Evolutionary conservation across 2,329 filamentous ascomycete genomes (phyloP), one percentile per base, ranked within the genome.

Genomic region (Metarhizium album): DNA sequence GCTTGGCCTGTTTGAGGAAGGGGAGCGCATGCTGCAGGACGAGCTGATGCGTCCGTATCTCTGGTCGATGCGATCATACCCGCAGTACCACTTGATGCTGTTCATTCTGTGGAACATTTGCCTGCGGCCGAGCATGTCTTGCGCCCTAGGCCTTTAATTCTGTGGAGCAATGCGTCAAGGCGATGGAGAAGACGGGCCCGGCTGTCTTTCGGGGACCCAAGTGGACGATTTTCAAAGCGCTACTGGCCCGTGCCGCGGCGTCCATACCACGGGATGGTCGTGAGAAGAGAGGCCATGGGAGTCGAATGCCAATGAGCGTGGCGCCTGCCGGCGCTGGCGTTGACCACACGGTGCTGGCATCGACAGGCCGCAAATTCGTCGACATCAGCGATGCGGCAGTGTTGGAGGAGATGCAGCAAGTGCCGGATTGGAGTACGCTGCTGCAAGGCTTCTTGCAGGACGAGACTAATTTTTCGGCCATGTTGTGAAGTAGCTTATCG

Each of bases 21-120:
- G 55, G 22, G 55, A 64, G 2, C 52, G 55, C 3, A 49, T 66
- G 35, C 60, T 62, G 50, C 55, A 53, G 0, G 66, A 73, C 24
- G 69, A 72, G 11, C 57, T 72, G 29, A 58, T 73, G 9, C 54
- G 58, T 3, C 60, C 64, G 2, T 71, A 60, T 42, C 59, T 61
- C 24, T 74, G 71, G 70, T 53, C 65, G 1, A 59, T 60, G 33
- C 60, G 64, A n/a, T 64, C 66, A 1, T 73, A 66, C 37, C 67
- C 69, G 0, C 71, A 72, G 55, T 73, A 68, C 20, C 67, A 74
- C 48, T 61, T 70, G 31, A 59, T 73, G 20, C 67, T 72, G 2
- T 73, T 72, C 51, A 58, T 70, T 0, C 58, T 75, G 2, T 72
- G 72, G 62, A 64, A 72, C 51, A 52, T 74, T 2, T 71, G 70